Percentiles rank a stretch among this genome's conserved stretches.
These are phyloP conservation scores for Casuarina equisetifolia DNA, from an alignment of 306 rosid genomes.

Conservation along the genomic window DNA sequence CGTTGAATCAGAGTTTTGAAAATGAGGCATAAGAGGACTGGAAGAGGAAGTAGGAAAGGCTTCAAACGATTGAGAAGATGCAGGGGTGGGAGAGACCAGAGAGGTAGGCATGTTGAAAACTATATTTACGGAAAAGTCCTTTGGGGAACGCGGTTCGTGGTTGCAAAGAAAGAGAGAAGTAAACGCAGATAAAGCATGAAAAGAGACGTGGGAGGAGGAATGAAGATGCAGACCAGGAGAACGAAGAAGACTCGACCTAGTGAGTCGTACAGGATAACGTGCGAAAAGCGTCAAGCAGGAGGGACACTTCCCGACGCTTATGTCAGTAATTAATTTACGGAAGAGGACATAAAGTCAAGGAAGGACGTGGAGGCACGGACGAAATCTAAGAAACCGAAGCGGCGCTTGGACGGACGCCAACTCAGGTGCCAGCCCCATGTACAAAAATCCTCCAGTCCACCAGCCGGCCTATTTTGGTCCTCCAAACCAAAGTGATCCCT, in stretches of 20 bases:
- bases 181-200: background rate
- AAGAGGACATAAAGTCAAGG: no score
- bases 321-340: no score
- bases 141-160: constrained; percentile 53
- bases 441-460: no score
- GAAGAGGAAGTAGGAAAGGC: background rate
- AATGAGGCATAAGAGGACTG: background rate
- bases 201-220: background rate
- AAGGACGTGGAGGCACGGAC: no score
- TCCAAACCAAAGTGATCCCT: no score
- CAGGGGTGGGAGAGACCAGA: background rate
- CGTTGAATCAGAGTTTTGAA: no score
- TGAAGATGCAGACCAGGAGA: background rate
- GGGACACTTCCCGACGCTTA: background rate
- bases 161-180: constrained; percentile 3
- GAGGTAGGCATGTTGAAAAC: background rate
- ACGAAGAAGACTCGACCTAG: background rate
- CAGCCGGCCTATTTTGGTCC: no score
- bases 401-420: no score
- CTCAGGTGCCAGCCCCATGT: no score
- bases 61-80: background rate
- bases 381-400: no score
- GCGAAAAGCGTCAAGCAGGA: background rate
- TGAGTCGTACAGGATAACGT: background rate
- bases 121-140: constrained; percentile 25